Conservation (phyloP, 768 basidiomycete genomes). For the Cantharellus cinnabarinus region DNA sequence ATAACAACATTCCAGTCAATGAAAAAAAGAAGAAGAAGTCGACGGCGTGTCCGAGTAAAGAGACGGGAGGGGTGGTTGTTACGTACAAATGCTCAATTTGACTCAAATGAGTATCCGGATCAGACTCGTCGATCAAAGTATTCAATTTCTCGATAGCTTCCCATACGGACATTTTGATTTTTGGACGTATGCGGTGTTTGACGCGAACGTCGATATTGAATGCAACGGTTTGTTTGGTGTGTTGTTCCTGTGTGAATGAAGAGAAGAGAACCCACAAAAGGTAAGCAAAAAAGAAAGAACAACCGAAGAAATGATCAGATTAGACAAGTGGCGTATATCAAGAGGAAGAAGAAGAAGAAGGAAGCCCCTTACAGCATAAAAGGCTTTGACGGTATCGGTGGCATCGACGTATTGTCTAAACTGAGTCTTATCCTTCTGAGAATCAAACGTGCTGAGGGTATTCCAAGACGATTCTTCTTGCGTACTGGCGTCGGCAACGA, state of each 20-base stretch:
- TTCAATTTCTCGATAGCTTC: constrained; percentile 75
- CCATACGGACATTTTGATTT: constrained; percentile 66
- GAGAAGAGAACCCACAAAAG: not conserved
- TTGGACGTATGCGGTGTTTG: constrained; percentile 43
- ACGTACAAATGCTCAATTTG: constrained; percentile 64
- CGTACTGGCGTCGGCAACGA: too few species aligned
- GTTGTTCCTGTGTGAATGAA: constrained; percentile 1
- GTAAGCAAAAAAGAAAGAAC: not conserved
- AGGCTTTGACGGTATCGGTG: constrained; percentile 6
- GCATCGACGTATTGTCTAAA: constrained; percentile 8
- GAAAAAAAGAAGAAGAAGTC: too few species aligned
- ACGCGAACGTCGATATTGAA: constrained; percentile 66
- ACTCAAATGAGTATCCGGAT: constrained; percentile 63
- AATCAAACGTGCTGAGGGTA: constrained; percentile 35
- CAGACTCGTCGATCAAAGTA: constrained; percentile 75
- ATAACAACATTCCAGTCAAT: too few species aligned
- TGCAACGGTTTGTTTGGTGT: constrained; percentile 66
- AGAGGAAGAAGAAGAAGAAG: not conserved
- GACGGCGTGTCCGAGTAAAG: too few species aligned
- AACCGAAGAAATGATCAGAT: too few species aligned
- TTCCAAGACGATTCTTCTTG: constrained; percentile 21
- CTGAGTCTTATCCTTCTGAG: constrained; percentile 38
- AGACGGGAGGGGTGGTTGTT: too few species aligned
- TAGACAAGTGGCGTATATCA: not conserved
- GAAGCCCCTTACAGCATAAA: constrained; percentile 3